Percentiles rank a stretch among this genome's conserved stretches.
Evolutionary conservation across 23 red algal genomes (phyloP).

Genomic region (Cyanidioschyzon merolae): DNA sequence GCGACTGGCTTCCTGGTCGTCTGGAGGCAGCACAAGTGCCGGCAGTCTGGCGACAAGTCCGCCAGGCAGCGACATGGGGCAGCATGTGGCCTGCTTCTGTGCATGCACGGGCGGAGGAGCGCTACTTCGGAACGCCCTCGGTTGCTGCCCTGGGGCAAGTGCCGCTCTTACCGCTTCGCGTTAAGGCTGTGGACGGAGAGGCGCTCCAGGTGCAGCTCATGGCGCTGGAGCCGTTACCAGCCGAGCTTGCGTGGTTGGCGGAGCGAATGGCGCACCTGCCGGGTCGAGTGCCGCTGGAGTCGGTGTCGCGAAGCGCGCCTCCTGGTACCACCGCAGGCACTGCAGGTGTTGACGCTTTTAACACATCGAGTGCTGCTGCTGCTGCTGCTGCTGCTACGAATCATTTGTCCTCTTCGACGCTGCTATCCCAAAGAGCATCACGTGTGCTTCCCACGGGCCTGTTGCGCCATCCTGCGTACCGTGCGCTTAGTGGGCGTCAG

Average conservation of each 20-base stretch:
- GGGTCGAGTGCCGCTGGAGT: neutral
- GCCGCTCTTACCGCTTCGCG: neutral
- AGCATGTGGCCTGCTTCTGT: neutral
- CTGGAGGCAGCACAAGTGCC: neutral
- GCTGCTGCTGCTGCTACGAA: too few species aligned
- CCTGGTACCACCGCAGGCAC: neutral
- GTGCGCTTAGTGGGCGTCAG: neutral
- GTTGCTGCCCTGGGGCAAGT: neutral
- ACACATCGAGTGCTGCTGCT: neutral
- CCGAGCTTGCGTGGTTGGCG: neutral
- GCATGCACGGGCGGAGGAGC: neutral
- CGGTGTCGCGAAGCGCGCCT: neutral
- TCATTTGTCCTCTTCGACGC: neutral
- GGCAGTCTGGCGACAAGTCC: neutral
- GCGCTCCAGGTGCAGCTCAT: slow-evolving; percentile 12
- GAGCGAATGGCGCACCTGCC: neutral
- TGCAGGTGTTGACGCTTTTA: too few species aligned
- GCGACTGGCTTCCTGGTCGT: neutral
- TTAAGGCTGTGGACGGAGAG: neutral
- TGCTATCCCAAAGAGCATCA: neutral
- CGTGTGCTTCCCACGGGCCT: neutral
- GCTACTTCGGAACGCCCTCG: neutral
- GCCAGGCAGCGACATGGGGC: neutral
- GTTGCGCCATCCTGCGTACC: neutral
- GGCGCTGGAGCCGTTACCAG: neutral